Percentiles rank a stretch among this genome's conserved stretches.
Conservation (phyloP, 116 monocot genomes). For the Dioscorea cayenensis region DNA sequence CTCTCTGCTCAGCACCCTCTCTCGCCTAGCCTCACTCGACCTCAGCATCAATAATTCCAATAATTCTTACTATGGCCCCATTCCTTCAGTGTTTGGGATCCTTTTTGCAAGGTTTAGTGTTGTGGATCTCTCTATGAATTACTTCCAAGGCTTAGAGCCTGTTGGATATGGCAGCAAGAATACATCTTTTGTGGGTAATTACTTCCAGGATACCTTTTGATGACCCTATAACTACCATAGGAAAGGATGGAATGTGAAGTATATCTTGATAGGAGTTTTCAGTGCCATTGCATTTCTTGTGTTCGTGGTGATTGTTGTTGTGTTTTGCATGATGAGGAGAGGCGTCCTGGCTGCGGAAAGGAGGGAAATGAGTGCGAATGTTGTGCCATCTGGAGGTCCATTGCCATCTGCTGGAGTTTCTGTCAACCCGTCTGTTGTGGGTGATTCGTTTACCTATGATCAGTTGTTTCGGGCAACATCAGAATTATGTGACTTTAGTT, state of each 20-base stretch:
- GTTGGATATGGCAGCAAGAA: conserved; percentile 2
- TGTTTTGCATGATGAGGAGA: conserved; percentile 25
- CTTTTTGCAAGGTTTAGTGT: too few species aligned
- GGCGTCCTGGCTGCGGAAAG: conserved; percentile 5
- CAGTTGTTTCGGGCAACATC: conserved; percentile 48
- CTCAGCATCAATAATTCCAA: conserved; percentile 49
- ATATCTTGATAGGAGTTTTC: conserved; percentile 49
- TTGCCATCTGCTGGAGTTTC: conserved; percentile 5
- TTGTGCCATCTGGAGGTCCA: conserved; percentile 3
- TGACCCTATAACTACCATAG: conserved; percentile 21
- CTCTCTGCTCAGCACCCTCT: conserved; percentile 33
- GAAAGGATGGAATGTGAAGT: conserved; percentile 24
- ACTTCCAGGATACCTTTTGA: conserved; percentile 39
- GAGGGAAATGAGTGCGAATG: conserved; percentile 7
- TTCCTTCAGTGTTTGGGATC: too few species aligned
- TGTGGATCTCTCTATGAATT: too few species aligned
- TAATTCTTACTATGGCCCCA: too few species aligned
- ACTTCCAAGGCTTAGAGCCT: conserved; percentile 21
- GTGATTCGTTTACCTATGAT: conserved; percentile 57
- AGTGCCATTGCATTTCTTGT: conserved; percentile 33
- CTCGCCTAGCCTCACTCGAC: conserved; percentile 22
- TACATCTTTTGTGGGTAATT: conserved; percentile 37
- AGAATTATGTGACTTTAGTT: conserved; percentile 34
- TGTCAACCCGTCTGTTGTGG: conserved; percentile 26
- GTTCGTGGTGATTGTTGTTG: conserved; percentile 14